Evolutionary conservation across 2,329 filamentous ascomycete species (phyloP).

Genomic region (Tolypocladium capitatum): DNA sequence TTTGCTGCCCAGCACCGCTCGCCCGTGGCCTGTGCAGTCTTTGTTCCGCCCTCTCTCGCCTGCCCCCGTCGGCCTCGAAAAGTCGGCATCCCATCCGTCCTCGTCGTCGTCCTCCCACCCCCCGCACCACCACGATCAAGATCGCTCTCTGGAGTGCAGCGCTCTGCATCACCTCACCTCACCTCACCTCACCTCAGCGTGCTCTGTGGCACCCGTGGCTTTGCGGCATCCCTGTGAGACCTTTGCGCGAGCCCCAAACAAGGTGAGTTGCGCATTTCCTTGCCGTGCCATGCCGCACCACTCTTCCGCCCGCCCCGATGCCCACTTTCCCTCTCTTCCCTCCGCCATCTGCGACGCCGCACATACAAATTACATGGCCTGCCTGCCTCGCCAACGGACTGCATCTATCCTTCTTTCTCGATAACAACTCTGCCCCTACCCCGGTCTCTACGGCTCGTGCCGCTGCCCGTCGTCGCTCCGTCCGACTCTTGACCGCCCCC

Average conservation of each 20-base stretch:
- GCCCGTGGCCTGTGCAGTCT: neutral
- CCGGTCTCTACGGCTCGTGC: neutral
- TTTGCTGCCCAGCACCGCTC: neutral
- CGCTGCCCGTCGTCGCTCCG: neutral
- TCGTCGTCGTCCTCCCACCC: neutral
- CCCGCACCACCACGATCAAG: neutral
- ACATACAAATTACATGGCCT: neutral
- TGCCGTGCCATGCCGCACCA: neutral
- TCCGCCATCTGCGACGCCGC: neutral
- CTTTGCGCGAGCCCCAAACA: neutral
- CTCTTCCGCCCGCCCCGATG: neutral
- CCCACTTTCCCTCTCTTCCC: neutral
- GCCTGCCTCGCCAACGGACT: neutral
- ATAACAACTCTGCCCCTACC: neutral
- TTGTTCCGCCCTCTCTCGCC: neutral
- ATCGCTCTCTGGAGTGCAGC: neutral
- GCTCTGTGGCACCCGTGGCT: neutral
- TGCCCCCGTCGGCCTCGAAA: neutral
- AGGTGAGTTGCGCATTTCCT: neutral
- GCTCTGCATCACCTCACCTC: neutral
- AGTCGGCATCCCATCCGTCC: neutral
- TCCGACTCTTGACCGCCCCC: neutral
- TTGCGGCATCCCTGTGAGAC: neutral
- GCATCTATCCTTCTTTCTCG: neutral
- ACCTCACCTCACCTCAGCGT: neutral